phyloP scores from a whole-genome alignment of 1,139 yeast species.

The Pichia sp. region DNA sequence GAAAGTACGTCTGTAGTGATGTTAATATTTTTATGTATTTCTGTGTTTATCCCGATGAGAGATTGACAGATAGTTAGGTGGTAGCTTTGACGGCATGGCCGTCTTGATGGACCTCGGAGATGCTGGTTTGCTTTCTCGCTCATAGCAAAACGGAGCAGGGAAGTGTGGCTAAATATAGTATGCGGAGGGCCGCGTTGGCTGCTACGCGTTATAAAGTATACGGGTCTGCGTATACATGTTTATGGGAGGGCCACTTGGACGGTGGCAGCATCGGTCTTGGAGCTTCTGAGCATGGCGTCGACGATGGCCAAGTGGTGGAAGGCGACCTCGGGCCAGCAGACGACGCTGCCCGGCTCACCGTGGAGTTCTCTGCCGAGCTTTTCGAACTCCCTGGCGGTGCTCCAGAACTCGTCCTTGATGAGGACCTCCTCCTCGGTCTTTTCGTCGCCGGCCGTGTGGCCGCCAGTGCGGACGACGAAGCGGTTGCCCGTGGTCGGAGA shows the following conservation, averaged over 20 bases:
- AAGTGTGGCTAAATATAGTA: too few relatives aligned
- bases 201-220: too few relatives aligned
- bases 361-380: conserved; percentile 69
- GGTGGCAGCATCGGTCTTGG: conserved; percentile 48
- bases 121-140: too few relatives aligned
- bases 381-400: conserved; percentile 64
- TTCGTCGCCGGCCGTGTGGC: conserved; percentile 44
- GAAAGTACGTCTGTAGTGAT: too few relatives aligned
- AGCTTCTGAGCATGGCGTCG: conserved; percentile 74
- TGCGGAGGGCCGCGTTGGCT: too few relatives aligned
- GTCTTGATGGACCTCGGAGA: too few relatives aligned
- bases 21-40: too few relatives aligned
- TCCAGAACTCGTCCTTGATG: conserved; percentile 48
- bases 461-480: conserved; percentile 37
- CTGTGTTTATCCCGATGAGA: too few relatives aligned
- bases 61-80: too few relatives aligned
- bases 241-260: conserved; percentile 31
- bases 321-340: conserved; percentile 67
- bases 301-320: conserved; percentile 90
- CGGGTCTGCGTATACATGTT: background rate
- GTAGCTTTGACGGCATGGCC: too few relatives aligned
- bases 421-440: conserved; percentile 43
- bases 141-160: too few relatives aligned
- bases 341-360: conserved; percentile 57
- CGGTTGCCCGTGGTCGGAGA: conserved; percentile 51